phyloP scores from a whole-genome alignment of 306 rosid species.

The Begonia fuchsioides region DNA sequence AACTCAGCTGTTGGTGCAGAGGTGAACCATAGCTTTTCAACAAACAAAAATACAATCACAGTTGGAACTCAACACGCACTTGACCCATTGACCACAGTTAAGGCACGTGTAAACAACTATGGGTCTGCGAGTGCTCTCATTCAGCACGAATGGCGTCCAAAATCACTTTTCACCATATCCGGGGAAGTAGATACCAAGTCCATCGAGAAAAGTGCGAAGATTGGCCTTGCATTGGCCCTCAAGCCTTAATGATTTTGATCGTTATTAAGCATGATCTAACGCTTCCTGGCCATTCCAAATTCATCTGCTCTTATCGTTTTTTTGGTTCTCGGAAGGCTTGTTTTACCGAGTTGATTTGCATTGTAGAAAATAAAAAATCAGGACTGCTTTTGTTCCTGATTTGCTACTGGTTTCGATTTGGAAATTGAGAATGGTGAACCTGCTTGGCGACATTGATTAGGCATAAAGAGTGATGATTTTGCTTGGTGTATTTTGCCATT shows the following conservation, averaged over 20 bases:
- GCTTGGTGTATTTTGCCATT: slow-evolving; percentile 1
- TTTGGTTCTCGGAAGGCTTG: neutral
- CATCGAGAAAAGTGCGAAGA: slow-evolving; percentile 75
- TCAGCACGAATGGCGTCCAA: slow-evolving; percentile 97
- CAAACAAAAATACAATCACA: slow-evolving; percentile 57
- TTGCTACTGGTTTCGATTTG: slow-evolving; percentile 2
- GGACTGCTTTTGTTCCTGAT: slow-evolving; percentile 8
- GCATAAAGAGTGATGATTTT: slow-evolving; percentile 3
- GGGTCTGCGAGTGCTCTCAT: slow-evolving; percentile 70
- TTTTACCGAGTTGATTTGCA: slow-evolving; percentile 2
- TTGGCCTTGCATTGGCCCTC: slow-evolving; percentile 72
- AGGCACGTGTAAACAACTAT: slow-evolving; percentile 56
- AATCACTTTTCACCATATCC: slow-evolving; percentile 66
- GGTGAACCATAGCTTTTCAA: slow-evolving; percentile 53
- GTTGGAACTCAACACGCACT: slow-evolving; percentile 66
- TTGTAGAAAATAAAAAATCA: slow-evolving; percentile 27
- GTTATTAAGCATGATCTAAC: slow-evolving; percentile 20
- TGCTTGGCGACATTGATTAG: slow-evolving; percentile 4
- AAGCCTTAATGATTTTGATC: slow-evolving; percentile 45
- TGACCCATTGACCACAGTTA: slow-evolving; percentile 57
- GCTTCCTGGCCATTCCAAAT: slow-evolving; percentile 5
- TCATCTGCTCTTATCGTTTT: slow-evolving; percentile 8
- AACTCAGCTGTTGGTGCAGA: slow-evolving; percentile 81
- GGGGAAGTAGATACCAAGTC: slow-evolving; percentile 88
- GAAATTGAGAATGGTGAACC: slow-evolving; percentile 13